Conservation (phyloP, 495 filamentous ascomycete genomes). For the Thozetella sp. region DNA sequence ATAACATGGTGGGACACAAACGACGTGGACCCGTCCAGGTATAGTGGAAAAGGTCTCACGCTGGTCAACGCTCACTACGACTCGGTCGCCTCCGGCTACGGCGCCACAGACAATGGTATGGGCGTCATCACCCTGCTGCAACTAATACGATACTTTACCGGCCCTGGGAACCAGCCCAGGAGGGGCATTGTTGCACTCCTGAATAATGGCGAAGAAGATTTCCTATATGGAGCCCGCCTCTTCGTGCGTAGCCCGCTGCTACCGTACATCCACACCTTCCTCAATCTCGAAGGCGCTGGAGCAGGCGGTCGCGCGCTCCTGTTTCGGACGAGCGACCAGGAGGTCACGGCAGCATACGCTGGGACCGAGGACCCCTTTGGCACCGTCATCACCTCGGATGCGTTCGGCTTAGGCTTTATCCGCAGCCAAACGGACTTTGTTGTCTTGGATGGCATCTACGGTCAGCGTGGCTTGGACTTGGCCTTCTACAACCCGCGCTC, state of each 20-base stretch:
- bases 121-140: slow-evolving; percentile 86
- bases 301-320: slow-evolving; percentile 87
- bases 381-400: slow-evolving; percentile 77
- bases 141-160: slow-evolving; percentile 85
- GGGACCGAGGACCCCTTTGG: slow-evolving; percentile 77
- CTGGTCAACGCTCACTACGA: slow-evolving; percentile 97
- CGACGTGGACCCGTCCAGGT: slow-evolving; percentile 36
- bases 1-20: slow-evolving; percentile 64
- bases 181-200: slow-evolving; percentile 82
- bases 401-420: slow-evolving; percentile 77
- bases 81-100: slow-evolving; percentile 80
- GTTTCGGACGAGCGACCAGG: slow-evolving; percentile 84
- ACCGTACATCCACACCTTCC: slow-evolving; percentile 76
- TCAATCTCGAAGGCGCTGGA: slow-evolving; percentile 95
- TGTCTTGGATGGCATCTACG: slow-evolving; percentile 78
- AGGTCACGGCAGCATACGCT: slow-evolving; percentile 81
- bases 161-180: slow-evolving; percentile 71
- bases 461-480: slow-evolving; percentile 86
- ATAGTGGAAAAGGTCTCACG: slow-evolving; percentile 70
- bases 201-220: slow-evolving; percentile 98
- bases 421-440: slow-evolving; percentile 88
- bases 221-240: slow-evolving; percentile 84
- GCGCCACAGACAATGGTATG: slow-evolving; percentile 92
- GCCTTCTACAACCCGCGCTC: slow-evolving; percentile 86
- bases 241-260: slow-evolving; percentile 81